Evolutionary conservation across 2,329 filamentous ascomycete genomes (phyloP), one percentile per base, ranked within the genome.

Genomic region (Talaromyces pinophilus): DNA sequence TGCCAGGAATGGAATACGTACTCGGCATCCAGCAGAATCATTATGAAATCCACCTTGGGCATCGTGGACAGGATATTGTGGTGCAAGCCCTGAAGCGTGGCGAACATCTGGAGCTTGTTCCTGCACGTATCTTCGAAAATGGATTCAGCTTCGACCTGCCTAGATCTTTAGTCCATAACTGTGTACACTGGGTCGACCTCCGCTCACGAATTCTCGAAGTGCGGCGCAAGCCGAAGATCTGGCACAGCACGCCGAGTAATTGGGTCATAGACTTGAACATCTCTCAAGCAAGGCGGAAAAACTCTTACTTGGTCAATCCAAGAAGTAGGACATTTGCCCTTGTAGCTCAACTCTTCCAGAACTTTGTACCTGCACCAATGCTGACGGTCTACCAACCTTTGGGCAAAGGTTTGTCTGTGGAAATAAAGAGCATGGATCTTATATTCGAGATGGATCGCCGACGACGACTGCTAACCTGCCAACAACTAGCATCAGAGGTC

Each of bases 161-260:
- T 0, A 69, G 69, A 0, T 72, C 79, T 0, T 76, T 91, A 0
- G 68, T 88, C 0, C 73, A 84, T 0, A 75, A 82, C 6, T 89
- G 85, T 60, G 78, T 84, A 0, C 88, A 91, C 68, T 90, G 87
- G 87, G 76, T 90, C 3, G 78, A 90, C 50, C 13, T 88, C 0
- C 59, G 67, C 38, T 15, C 38, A 17, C 38, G 78, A 2, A 62
- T 75, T 0, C 60, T 91, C 0, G 84, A 90, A 54, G 82, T 89
- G 25, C 79, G 87, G 8, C 81, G 79, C 6, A 72, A 73, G 0
- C 76, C 81, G 0, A 67, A 72, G n/a, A 76, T 77, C 0, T 86
- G 83, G 83, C 75, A 62, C 13, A 64, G 54, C 81, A 57, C 50
- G 78, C 83, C 68, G 85, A 82, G 82, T 68, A 44, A 7, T 65